Percentiles rank a stretch among this genome's conserved stretches.
These are phyloP conservation scores for Ogataea trehalophila DNA, from an alignment of 805 yeast genomes.

Conservation along the genomic window DNA sequence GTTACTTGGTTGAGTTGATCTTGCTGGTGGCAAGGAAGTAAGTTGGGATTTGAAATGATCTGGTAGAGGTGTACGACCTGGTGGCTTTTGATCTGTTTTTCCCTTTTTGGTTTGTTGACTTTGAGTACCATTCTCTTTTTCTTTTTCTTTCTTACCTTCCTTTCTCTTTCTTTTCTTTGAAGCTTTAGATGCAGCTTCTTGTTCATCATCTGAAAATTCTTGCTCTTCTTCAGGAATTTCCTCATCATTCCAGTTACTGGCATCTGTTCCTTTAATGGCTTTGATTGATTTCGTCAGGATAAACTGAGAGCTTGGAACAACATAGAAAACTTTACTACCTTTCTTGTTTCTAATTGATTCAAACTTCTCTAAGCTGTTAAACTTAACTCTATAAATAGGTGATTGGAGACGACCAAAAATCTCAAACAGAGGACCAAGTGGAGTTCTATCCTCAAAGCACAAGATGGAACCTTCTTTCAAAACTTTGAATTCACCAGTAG, in stretches of 20 bases:
- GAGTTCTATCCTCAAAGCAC: conserved; percentile 65
- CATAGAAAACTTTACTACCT: conserved; percentile 64
- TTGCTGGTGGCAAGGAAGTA: conserved; percentile 17
- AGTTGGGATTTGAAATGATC: conserved; percentile 20
- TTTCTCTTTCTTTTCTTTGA: conserved; percentile 56
- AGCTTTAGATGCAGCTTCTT: conserved; percentile 67
- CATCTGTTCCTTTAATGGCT: conserved; percentile 81
- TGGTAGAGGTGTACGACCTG: conserved; percentile 6
- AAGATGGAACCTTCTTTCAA: conserved; percentile 76
- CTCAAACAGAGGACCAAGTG: conserved; percentile 78
- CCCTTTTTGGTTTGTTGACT: conserved; percentile 6
- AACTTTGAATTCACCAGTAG: conserved; percentile 81
- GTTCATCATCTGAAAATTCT: conserved; percentile 93
- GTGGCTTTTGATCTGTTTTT: not conserved
- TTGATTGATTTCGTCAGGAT: conserved; percentile 70
- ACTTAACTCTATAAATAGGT: conserved; percentile 77
- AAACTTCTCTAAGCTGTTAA: conserved; percentile 47
- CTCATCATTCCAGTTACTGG: conserved; percentile 92
- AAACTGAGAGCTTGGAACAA: conserved; percentile 77
- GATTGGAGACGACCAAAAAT: conserved; percentile 82
- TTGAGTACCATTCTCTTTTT: conserved; percentile 4
- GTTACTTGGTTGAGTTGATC: conserved; percentile 1
- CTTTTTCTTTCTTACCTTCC: conserved; percentile 23
- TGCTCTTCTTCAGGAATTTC: conserved; percentile 91
- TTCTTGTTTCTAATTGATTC: conserved; percentile 40